Evolutionary conservation across 257 asterid species (phyloP).

Genomic region (Solanum arcanum): DNA sequence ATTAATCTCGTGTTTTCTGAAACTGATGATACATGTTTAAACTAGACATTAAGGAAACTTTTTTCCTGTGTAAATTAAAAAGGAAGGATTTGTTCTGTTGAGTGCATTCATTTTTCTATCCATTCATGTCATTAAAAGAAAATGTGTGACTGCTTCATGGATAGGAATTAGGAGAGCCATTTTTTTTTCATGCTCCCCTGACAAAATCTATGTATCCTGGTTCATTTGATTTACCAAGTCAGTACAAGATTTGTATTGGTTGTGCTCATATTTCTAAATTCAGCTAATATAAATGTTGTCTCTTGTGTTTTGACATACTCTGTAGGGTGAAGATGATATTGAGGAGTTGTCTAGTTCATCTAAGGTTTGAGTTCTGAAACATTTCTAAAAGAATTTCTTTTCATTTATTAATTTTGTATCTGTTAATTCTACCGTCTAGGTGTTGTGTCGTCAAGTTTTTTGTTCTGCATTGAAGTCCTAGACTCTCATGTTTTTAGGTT

Average conservation of each 20-base stretch:
- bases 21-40: neutral
- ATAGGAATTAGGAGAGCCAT: neutral
- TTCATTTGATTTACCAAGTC: neutral
- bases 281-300: neutral
- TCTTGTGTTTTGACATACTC: neutral
- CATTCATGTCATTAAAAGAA: neutral
- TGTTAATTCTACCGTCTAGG: neutral
- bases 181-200: neutral
- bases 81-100: neutral
- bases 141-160: neutral
- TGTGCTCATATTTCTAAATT: neutral
- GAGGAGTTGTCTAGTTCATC: conserved; percentile 55
- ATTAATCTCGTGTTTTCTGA: neutral
- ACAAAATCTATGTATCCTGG: neutral
- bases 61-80: neutral
- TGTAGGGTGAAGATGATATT: conserved; percentile 49
- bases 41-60: neutral
- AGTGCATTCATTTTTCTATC: neutral
- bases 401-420: neutral
- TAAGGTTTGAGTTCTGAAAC: conserved; percentile 24
- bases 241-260: neutral
- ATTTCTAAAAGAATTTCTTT: neutral
- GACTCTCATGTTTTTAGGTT: neutral
- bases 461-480: neutral
- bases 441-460: neutral